phyloP scores from a whole-genome alignment of 768 basidiomycete genomes.

The Daedalea quercina region DNA sequence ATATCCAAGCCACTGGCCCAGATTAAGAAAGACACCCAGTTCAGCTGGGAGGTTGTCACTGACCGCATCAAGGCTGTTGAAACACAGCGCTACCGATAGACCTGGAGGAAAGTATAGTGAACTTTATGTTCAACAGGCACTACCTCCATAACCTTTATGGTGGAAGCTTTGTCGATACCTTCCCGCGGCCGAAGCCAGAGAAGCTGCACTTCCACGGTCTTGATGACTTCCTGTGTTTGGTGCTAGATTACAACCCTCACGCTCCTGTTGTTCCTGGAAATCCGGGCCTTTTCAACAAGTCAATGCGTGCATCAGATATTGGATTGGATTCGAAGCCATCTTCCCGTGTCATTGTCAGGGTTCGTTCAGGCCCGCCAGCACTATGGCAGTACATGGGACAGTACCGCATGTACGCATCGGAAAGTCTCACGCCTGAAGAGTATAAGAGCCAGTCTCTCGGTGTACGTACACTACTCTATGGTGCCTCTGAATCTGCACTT shows the following conservation, averaged over 20 bases:
- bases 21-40: slow-evolving; percentile 7
- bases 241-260: slow-evolving; percentile 9
- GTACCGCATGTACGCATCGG: slow-evolving; percentile 2
- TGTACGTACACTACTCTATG: too few species aligned
- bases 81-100: slow-evolving; percentile 1
- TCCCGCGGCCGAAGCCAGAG: neutral
- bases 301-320: neutral
- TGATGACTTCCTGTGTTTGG: slow-evolving; percentile 5
- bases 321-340: neutral
- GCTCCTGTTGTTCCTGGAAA: slow-evolving; percentile 7
- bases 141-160: slow-evolving; percentile 9
- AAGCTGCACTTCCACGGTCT: slow-evolving; percentile 4
- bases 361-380: neutral
- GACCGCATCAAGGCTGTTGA: slow-evolving; percentile 4
- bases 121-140: slow-evolving; percentile 1
- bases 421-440: slow-evolving; percentile 3
- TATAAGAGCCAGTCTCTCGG: slow-evolving; percentile 1
- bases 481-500: too few species aligned
- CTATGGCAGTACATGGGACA: slow-evolving; percentile 8
- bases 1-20: slow-evolving; percentile 7
- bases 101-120: slow-evolving; percentile 3
- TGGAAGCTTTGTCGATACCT: slow-evolving; percentile 3
- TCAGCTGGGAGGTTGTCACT: slow-evolving; percentile 3
- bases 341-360: slow-evolving; percentile 5
- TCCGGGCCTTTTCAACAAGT: slow-evolving; percentile 4